Evolutionary conservation across 208 protist genomes (phyloP).

Genomic region (Herpetomonas muscarum): DNA sequence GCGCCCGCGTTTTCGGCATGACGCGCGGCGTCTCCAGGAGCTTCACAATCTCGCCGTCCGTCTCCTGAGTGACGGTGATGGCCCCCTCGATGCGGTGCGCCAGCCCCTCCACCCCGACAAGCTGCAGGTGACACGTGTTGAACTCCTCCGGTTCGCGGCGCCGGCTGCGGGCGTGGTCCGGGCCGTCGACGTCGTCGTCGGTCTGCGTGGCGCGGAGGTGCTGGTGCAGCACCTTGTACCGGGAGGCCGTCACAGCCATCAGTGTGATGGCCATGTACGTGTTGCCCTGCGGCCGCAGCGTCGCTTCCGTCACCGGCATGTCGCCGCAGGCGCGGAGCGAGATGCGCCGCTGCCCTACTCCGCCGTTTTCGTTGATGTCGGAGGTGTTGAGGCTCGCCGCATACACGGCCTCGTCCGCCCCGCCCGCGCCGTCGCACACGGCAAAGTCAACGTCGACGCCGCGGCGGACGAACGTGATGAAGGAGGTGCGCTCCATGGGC

Average conservation of each 20-base stretch:
- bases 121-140: constrained; percentile 54
- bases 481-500: constrained; percentile 70
- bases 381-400: constrained; percentile 33
- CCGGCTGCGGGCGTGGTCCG: not conserved
- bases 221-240: constrained; percentile 57
- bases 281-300: constrained; percentile 2
- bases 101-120: constrained; percentile 61
- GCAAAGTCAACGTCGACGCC: constrained; percentile 51
- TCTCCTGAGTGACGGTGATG: constrained; percentile 42
- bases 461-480: constrained; percentile 73
- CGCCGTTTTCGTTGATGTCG: constrained; percentile 53
- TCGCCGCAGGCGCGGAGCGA: constrained; percentile 13
- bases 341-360: constrained; percentile 55
- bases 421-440: constrained; percentile 49
- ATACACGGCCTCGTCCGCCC: constrained; percentile 48
- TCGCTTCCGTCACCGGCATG: not conserved
- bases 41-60: constrained; percentile 25
- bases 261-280: constrained; percentile 53
- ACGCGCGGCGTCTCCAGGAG: constrained; percentile 58
- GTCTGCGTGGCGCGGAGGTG: constrained; percentile 17
- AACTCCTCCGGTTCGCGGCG: constrained; percentile 19
- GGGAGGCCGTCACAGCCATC: constrained; percentile 61
- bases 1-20: constrained; percentile 64
- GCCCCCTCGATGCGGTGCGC: constrained; percentile 79
- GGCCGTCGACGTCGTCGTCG: not conserved